Base-by-base conservation (phyloP, 345 rosid genomes). In the Cardiospermum halicacabum region DNA sequence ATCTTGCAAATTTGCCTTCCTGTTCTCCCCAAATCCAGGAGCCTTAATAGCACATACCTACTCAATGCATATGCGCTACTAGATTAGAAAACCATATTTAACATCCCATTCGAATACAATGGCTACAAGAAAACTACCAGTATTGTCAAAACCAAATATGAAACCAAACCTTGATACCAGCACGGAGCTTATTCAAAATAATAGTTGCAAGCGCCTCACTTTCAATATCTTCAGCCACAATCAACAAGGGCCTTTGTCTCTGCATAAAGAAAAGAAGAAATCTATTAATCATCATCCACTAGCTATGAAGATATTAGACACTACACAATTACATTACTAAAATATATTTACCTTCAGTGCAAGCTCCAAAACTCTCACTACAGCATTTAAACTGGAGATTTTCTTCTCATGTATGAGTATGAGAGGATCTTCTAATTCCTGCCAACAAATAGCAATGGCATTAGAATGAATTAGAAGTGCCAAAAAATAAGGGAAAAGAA, bases 391-490 rank as follows among this genome's bases (percentile, higher is more conserved):
- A 49, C 83, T 94, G 47, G 99, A 82, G 65, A 94, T 84, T 77
- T 94, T 89, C 84, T 91, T 94, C 86, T 94, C 99, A 2, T 94
- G 96, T 78, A 94, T 83, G 47, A 94, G 80, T 74, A 94, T 82
- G 63, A 94, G 96, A 68, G 99, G 99, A 75, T 94, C 90, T 6
- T 94, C 99, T 58, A 94, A 68, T 75, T 94, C 99, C 99, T 91
- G 91, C 68, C 68, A 64, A 32, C 40, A 69, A 3, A 57, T 12
- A 62, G 49, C 24, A 24, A 9, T 10, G 11, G 51, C 28, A 19
- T 43, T 15, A n/a, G n/a, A n/a, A n/a, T n/a, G n/a, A n/a, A 26
- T 57, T 37, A 66, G 16, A 56, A 16, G 27, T 40, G 8, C 50
- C 21, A 47, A 58, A 7, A 12, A 7, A 12, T 10, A 18, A 19